These are phyloP conservation scores for Candida rishiriensis DNA, from an alignment of 805 yeast species.

Conservation along the genomic window DNA sequence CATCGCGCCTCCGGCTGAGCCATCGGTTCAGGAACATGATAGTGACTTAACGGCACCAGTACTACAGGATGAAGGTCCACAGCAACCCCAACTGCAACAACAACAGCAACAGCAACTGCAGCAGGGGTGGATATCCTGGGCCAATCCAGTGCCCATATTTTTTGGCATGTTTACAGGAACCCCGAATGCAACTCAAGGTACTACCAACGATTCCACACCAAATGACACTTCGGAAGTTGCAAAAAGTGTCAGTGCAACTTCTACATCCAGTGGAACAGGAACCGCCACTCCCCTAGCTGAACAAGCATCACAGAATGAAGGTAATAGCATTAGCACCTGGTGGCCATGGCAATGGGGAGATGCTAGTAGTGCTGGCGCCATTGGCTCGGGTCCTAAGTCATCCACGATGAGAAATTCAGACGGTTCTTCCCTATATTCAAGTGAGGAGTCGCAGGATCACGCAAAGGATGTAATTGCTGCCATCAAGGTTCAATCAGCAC, in stretches of 20 bases:
- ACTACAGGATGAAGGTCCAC: too few species aligned
- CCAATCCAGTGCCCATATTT: not conserved
- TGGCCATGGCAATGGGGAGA: slow-evolving; percentile 18
- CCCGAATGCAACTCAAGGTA: not conserved
- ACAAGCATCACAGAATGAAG: slow-evolving; percentile 1
- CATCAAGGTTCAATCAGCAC: slow-evolving; percentile 16
- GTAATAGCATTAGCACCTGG: slow-evolving; percentile 7
- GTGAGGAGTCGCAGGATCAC: slow-evolving; percentile 16
- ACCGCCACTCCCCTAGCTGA: not conserved
- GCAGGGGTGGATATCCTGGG: slow-evolving; percentile 1
- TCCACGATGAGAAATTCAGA: not conserved
- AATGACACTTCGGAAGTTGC: slow-evolving; percentile 10
- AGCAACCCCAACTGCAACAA: not conserved
- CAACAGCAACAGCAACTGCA: not conserved
- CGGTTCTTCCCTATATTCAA: slow-evolving; percentile 12
- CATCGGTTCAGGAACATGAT: too few species aligned
- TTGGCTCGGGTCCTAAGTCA: too few species aligned
- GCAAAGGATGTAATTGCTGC: slow-evolving; percentile 22
- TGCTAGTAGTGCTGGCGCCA: not conserved
- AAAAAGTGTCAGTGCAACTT: slow-evolving; percentile 1
- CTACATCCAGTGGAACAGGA: too few species aligned
- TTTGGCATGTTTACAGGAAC: not conserved
- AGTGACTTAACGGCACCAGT: too few species aligned
- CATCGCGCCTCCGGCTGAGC: too few species aligned
- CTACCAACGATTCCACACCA: not conserved